Base-by-base conservation (phyloP, 2,329 filamentous ascomycete genomes). In the Alternaria rosae region DNA sequence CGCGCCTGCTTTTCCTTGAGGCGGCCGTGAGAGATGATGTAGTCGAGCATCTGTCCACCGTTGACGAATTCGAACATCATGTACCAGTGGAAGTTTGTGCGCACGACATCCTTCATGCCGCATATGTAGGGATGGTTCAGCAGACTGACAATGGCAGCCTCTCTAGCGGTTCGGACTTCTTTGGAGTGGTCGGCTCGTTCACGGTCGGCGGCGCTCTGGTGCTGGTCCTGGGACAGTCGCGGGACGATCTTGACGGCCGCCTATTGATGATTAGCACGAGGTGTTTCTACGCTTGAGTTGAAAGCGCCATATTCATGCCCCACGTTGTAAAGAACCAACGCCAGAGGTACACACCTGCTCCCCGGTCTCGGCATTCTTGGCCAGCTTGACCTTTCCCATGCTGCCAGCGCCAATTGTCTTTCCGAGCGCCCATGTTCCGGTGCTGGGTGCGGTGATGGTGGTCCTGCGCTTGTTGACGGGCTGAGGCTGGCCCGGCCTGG, bases 31-130 rank as follows among this genome's bases (percentile, higher is more conserved):
- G 94, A 97, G 77, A 99, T 99, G 79, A 99, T 99, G 81, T 98
- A 99, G 83, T 99, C 95, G 64, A 99, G 89, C 95, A 99, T 98
- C 82, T 99, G 95, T 17, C 95, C 95, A 50, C 95, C 95, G 76
- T 99, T 97, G 80, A 99, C 95, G 79, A 95, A 97, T 82, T 99
- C 95, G 76, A 97, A 99, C 54, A 99, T 89, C 95, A 99, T 99
- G 81, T 99, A 99, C 95, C 95, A 99, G 81, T 99, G 95, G 78
- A 97, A 95, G 75, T 95, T 94, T 53, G 95, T 98, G 60, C 94
- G 91, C 59, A 98, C 91, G 25, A 97, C 93, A 81, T 99, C 95
- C 68, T 93, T 89, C 86, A 99, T 92, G 61, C 92, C 93, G 78
- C 95, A 98, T 61, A 99, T 96, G 76, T 97, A 96, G 13, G 94